These are phyloP conservation scores for Cordyceps fumosorosea DNA, from an alignment of 2,329 filamentous ascomycete genomes.

Conservation along the genomic window DNA sequence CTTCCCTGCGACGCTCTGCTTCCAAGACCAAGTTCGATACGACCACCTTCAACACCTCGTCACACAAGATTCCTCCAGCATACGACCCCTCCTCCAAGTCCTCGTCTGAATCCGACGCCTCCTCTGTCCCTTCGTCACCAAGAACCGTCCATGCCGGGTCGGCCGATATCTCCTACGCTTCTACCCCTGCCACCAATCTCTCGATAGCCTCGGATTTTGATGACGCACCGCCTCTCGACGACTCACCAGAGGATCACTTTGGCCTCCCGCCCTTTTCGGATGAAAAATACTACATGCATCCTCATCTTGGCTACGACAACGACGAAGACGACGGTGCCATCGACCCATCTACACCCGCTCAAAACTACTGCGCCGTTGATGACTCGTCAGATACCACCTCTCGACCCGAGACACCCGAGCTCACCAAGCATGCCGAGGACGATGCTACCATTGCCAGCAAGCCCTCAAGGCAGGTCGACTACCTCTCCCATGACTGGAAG, in stretches of 20 bases:
- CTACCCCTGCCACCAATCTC: slow-evolving; percentile 57
- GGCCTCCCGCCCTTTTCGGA: slow-evolving; percentile 40
- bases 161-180: slow-evolving; percentile 51
- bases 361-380: slow-evolving; percentile 50
- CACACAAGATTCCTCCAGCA: slow-evolving; percentile 37
- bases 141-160: slow-evolving; percentile 44
- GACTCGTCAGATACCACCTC: slow-evolving; percentile 45
- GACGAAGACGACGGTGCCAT: slow-evolving; percentile 39
- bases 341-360: slow-evolving; percentile 38
- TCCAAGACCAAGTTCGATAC: slow-evolving; percentile 52
- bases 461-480: slow-evolving; percentile 88
- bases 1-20: slow-evolving; percentile 51
- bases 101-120: slow-evolving; percentile 41
- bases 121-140: slow-evolving; percentile 52
- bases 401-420: slow-evolving; percentile 51
- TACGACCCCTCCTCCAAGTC: slow-evolving; percentile 37
- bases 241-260: slow-evolving; percentile 40
- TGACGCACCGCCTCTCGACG: slow-evolving; percentile 38
- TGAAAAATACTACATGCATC: slow-evolving; percentile 36
- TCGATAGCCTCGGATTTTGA: slow-evolving; percentile 55
- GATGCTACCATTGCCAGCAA: slow-evolving; percentile 68
- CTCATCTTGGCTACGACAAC: slow-evolving; percentile 27
- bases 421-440: slow-evolving; percentile 62
- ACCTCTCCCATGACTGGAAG: slow-evolving; percentile 85
- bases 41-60: slow-evolving; percentile 36